A percentile compares a stretch with the other conserved stretches of the same genome.
phyloP scores from a whole-genome alignment of 2,329 filamentous ascomycete genomes.

The Trichoderma sp. region DNA sequence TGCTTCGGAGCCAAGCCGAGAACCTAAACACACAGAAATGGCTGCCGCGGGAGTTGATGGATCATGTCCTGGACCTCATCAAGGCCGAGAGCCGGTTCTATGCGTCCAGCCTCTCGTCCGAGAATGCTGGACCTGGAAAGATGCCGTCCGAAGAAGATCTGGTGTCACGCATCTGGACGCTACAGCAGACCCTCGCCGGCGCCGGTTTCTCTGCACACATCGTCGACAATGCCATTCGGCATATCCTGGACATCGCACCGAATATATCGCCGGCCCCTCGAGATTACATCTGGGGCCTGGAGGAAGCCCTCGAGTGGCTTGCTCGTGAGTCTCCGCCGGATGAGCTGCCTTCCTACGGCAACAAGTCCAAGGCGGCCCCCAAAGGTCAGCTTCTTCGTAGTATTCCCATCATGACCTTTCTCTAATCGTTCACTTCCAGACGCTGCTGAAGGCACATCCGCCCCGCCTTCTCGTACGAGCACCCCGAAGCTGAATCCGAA shows the following conservation, averaged over 20 bases:
- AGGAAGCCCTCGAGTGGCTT: constrained; percentile 88
- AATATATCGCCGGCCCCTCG: constrained; percentile 59
- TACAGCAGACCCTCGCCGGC: constrained; percentile 71
- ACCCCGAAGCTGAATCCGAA: constrained; percentile 48
- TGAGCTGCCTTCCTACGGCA: constrained; percentile 72
- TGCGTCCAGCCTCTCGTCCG: constrained; percentile 52
- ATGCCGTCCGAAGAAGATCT: constrained; percentile 74
- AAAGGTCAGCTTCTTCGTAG: constrained; percentile 41
- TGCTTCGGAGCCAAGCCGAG: constrained; percentile 79
- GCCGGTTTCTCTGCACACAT: constrained; percentile 68
- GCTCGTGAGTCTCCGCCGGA: constrained; percentile 71
- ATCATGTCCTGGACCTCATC: constrained; percentile 74
- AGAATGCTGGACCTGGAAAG: constrained; percentile 51
- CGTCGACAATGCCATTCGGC: constrained; percentile 64
- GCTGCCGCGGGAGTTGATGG: constrained; percentile 77
- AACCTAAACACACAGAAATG: constrained; percentile 72
- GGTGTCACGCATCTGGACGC: constrained; percentile 78
- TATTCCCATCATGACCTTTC: not conserved
- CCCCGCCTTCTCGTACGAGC: constrained; percentile 50
- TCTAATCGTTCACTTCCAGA: constrained; percentile 41
- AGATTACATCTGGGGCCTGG: constrained; percentile 79
- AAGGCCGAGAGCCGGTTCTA: constrained; percentile 65
- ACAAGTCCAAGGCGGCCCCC: constrained; percentile 39
- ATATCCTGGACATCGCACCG: constrained; percentile 68
- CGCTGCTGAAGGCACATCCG: constrained; percentile 53